These are phyloP conservation scores for Hydrangea macrophylla DNA, from an alignment of 148 eudicot species.

Conservation along the genomic window DNA sequence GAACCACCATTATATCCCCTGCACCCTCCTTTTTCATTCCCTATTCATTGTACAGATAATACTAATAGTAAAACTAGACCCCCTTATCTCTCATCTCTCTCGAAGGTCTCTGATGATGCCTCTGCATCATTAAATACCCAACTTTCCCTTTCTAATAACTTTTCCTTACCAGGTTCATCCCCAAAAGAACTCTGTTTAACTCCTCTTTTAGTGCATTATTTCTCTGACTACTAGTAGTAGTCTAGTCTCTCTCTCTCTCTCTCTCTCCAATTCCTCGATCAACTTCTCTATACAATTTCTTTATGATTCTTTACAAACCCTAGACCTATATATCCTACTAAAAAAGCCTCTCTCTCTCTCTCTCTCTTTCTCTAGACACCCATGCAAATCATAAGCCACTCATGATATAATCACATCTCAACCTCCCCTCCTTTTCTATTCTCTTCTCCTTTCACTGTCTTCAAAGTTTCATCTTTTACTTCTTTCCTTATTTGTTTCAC, in stretches of 20 bases:
- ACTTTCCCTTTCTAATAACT: slow-evolving; percentile 35
- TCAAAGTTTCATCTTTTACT: background rate
- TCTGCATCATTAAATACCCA: slow-evolving; percentile 33
- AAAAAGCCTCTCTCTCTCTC: slow-evolving; percentile 9
- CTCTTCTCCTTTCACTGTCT: background rate
- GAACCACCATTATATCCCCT: slow-evolving; percentile 10
- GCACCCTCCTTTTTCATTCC: slow-evolving; percentile 8
- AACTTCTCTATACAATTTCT: slow-evolving; percentile 2
- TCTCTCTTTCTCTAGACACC: slow-evolving; percentile 19
- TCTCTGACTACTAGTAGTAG: slow-evolving; percentile 12
- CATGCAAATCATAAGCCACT: slow-evolving; percentile 85
- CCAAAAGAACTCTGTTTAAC: slow-evolving; percentile 12
- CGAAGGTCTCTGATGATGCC: slow-evolving; percentile 6
- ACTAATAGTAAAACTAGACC: background rate
- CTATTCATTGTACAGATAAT: background rate
- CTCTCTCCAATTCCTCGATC: slow-evolving; percentile 3
- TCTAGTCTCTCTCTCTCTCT: background rate
- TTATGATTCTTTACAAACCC: slow-evolving; percentile 15
- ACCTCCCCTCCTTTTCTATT: background rate
- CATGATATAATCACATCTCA: slow-evolving; percentile 61
- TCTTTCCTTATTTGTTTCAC: background rate
- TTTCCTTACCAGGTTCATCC: slow-evolving; percentile 29
- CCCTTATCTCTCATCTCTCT: background rate
- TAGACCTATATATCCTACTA: slow-evolving; percentile 10
- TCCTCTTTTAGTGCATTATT: slow-evolving; percentile 6